phyloP scores from a whole-genome alignment of 208 protist species.

The Leishmania braziliensis region DNA sequence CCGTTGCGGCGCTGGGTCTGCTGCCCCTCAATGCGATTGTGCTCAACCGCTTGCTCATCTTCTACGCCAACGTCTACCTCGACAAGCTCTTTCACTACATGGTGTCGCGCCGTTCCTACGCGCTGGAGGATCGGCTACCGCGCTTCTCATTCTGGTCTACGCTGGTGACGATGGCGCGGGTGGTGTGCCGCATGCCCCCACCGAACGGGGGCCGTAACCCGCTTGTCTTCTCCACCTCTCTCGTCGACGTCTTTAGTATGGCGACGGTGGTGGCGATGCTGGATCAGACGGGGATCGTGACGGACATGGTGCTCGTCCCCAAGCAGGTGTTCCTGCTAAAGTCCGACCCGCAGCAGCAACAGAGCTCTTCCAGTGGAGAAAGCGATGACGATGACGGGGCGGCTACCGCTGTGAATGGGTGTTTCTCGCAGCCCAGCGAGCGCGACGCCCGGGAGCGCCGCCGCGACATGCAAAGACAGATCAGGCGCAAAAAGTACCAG shows the following conservation, averaged over 20 bases:
- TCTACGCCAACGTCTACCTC: constrained; percentile 88
- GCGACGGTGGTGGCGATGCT: constrained; percentile 86
- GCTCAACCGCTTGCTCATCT: constrained; percentile 71
- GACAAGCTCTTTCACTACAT: constrained; percentile 84
- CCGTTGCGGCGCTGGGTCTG: constrained; percentile 79
- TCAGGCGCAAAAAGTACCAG: constrained; percentile 83
- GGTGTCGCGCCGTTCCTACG: constrained; percentile 60
- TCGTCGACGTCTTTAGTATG: constrained; percentile 85
- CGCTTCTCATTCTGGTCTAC: constrained; percentile 73
- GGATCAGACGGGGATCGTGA: constrained; percentile 83
- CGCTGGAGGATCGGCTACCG: constrained; percentile 77
- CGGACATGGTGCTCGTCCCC: constrained; percentile 89
- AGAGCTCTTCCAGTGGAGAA: constrained; percentile 58
- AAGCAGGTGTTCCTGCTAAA: constrained; percentile 66
- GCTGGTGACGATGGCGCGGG: constrained; percentile 52
- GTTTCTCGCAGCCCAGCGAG: constrained; percentile 40
- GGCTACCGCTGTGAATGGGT: constrained; percentile 9
- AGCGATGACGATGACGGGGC: constrained; percentile 34
- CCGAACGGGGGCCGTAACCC: constrained; percentile 55
- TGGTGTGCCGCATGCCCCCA: constrained; percentile 50
- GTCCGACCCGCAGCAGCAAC: constrained; percentile 26
- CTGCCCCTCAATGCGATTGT: constrained; percentile 87
- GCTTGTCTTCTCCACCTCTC: constrained; percentile 73
- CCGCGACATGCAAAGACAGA: constrained; percentile 64
- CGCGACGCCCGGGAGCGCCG: constrained; percentile 52